A percentile compares a stretch with the other conserved stretches of the same genome.
These are phyloP conservation scores for Neonectria ditissima DNA, from an alignment of 2,329 filamentous ascomycete genomes.

Conservation along the genomic window DNA sequence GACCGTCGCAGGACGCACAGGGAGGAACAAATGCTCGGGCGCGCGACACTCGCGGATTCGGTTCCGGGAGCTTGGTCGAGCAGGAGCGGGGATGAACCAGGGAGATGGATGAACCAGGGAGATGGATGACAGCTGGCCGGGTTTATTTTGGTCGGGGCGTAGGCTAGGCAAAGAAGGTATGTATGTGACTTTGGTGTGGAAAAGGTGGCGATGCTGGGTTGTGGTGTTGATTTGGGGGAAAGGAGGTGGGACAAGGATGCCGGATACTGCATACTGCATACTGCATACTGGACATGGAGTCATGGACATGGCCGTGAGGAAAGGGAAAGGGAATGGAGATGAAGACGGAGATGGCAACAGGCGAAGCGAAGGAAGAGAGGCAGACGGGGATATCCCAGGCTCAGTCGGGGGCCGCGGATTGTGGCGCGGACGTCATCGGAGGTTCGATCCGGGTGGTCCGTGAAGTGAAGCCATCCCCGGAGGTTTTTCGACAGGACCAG, in stretches of 20 bases:
- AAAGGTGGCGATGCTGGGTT: conserved; percentile 27
- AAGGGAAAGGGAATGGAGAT: not conserved
- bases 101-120: conserved; percentile 41
- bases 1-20: conserved; percentile 1
- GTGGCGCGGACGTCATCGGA: conserved; percentile 29
- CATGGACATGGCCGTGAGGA: not conserved
- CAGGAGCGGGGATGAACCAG: conserved; percentile 45
- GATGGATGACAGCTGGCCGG: conserved; percentile 37
- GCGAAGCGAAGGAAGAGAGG: conserved; percentile 6
- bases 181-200: too few species aligned
- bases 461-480: conserved; percentile 21
- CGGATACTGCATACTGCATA: too few species aligned
- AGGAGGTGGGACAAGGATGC: not conserved
- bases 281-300: conserved; percentile 5
- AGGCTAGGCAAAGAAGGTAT: not conserved
- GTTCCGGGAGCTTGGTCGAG: conserved; percentile 43
- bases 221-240: not conserved
- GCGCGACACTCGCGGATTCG: conserved; percentile 34
- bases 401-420: conserved; percentile 20
- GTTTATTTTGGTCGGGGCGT: conserved; percentile 38
- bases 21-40: conserved; percentile 12
- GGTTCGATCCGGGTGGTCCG: conserved; percentile 29
- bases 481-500: conserved; percentile 25
- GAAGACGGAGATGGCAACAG: not conserved
- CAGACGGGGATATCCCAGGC: conserved; percentile 36